These are phyloP conservation scores for Botryotinia narcissicola DNA, from an alignment of 2,329 filamentous ascomycete species.

Conservation along the genomic window DNA sequence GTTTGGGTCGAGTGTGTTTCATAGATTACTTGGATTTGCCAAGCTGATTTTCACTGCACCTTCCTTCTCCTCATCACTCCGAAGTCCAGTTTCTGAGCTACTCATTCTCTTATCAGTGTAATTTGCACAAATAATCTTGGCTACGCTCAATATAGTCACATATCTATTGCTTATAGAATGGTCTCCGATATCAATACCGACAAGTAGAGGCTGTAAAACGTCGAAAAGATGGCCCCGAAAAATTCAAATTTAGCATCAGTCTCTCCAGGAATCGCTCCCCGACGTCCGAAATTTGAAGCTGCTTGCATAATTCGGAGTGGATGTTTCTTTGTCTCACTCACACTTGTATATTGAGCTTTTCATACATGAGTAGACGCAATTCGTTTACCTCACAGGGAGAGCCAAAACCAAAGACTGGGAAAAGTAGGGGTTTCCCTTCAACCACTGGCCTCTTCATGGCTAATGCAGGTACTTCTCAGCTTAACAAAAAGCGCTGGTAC, in stretches of 20 bases:
- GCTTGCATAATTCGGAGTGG: rapidly evolving
- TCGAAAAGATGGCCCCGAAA: background rate
- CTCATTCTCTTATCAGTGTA: background rate
- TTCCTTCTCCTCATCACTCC: background rate
- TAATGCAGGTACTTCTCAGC: background rate
- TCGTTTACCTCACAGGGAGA: background rate
- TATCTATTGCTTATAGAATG: background rate
- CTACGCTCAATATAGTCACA: background rate
- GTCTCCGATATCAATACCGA: too few relatives aligned
- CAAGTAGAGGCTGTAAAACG: background rate
- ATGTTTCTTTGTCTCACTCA: background rate
- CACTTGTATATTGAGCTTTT: background rate
- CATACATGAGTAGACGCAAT: background rate
- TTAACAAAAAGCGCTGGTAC: background rate
- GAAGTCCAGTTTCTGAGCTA: background rate
- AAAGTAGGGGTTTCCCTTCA: background rate
- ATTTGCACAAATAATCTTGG: background rate
- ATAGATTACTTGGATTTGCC: background rate
- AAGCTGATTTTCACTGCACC: background rate
- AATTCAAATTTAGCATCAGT: background rate
- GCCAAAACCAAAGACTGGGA: background rate
- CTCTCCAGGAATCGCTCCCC: background rate
- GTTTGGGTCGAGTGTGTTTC: background rate
- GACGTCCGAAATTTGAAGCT: background rate
- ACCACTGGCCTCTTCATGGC: background rate